Conservation (phyloP, 2,329 filamentous ascomycete genomes). For the Cercospora zeina region DNA sequence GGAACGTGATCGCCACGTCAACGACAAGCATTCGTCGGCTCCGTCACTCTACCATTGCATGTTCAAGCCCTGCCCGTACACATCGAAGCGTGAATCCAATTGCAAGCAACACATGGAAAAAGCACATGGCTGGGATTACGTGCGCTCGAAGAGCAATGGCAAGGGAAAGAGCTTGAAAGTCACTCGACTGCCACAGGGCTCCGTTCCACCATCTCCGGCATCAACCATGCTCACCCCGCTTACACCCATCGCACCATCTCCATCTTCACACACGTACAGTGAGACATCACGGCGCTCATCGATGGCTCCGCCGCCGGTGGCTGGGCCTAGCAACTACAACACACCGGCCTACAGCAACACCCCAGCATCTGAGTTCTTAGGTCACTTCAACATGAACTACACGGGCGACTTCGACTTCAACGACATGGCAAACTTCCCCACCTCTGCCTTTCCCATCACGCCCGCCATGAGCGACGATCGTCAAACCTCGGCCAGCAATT, state of each 20-base stretch:
- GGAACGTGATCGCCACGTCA: constrained; percentile 91
- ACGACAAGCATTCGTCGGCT: constrained; percentile 85
- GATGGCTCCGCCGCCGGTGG: constrained; percentile 38
- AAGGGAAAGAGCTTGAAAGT: constrained; percentile 59
- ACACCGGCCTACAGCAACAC: constrained; percentile 35
- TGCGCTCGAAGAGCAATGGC: constrained; percentile 89
- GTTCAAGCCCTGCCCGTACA: constrained; percentile 83
- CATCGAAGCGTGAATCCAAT: constrained; percentile 93
- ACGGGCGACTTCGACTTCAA: constrained; percentile 39
- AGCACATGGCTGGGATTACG: constrained; percentile 85
- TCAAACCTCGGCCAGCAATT: constrained; percentile 33
- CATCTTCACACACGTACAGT: constrained; percentile 43
- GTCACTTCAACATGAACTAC: constrained; percentile 41
- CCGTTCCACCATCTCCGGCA: constrained; percentile 63
- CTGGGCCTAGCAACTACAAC: constrained; percentile 37
- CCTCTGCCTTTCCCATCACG: constrained; percentile 36
- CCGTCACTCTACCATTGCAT: constrained; percentile 82
- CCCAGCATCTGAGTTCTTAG: constrained; percentile 39
- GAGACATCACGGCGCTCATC: constrained; percentile 37
- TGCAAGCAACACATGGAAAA: constrained; percentile 99
- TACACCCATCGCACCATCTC: constrained; percentile 44
- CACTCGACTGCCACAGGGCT: constrained; percentile 60
- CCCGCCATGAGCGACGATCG: constrained; percentile 41
- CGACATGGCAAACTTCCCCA: constrained; percentile 33
- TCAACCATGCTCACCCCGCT: constrained; percentile 44